These are phyloP conservation scores for Priceomyces fermenticarens DNA, from an alignment of 805 yeast genomes.

Conservation along the genomic window DNA sequence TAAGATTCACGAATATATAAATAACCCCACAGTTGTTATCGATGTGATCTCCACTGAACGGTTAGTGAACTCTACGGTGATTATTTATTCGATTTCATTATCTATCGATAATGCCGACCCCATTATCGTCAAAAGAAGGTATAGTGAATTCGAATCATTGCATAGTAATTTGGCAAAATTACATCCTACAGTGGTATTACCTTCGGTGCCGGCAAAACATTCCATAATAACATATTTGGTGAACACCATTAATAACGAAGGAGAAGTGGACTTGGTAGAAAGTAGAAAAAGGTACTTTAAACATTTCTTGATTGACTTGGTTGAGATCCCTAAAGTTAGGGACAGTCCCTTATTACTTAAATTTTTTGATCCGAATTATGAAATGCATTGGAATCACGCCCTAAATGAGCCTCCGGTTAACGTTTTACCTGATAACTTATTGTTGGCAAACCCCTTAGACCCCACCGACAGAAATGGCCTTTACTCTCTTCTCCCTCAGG, in stretches of 20 bases:
- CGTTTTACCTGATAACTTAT: conserved; percentile 44
- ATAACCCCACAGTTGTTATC: conserved; percentile 23
- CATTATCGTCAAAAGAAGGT: conserved; percentile 39
- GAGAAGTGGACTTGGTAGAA: conserved; percentile 41
- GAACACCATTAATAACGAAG: conserved; percentile 36
- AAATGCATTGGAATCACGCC: conserved; percentile 49
- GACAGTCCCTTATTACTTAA: conserved; percentile 39
- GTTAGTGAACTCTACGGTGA: conserved; percentile 31
- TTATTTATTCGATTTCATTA: conserved; percentile 37
- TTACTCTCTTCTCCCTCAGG: conserved; percentile 45
- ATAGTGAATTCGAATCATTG: conserved; percentile 43
- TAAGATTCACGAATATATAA: conserved; percentile 25
- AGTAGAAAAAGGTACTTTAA: conserved; percentile 46
- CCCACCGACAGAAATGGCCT: conserved; percentile 55
- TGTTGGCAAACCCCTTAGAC: conserved; percentile 48
- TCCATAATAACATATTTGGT: conserved; percentile 43
- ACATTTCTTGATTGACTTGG: conserved; percentile 41
- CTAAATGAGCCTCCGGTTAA: conserved; percentile 46
- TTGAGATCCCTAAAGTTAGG: conserved; percentile 26
- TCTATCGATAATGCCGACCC: conserved; percentile 12
- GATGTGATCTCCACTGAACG: conserved; percentile 35
- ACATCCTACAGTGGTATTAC: conserved; percentile 39
- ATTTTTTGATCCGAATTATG: conserved; percentile 51
- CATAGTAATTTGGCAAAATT: conserved; percentile 34
- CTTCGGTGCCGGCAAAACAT: conserved; percentile 47